Percentiles rank a stretch among this genome's conserved stretches.
These are phyloP conservation scores for Lactuca saligna DNA, from an alignment of 129 eudicot species.

Conservation along the genomic window DNA sequence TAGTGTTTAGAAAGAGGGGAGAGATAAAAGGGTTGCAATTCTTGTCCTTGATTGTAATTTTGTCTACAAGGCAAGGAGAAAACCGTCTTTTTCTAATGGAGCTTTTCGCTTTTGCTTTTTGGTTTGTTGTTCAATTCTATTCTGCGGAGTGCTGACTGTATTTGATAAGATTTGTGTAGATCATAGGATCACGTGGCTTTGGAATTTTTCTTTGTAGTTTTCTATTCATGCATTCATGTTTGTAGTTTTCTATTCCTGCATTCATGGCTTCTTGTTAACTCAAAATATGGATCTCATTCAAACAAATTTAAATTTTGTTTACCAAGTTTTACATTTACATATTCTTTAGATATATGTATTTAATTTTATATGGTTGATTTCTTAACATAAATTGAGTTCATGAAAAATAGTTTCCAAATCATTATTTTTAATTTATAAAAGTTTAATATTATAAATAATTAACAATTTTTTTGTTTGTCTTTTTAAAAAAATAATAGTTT, in stretches of 20 bases:
- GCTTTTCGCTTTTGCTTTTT: neutral
- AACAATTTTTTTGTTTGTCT: too few relatives aligned
- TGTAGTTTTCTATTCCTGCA: neutral
- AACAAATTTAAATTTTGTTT: too few relatives aligned
- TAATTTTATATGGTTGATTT: too few relatives aligned
- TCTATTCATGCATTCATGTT: neutral
- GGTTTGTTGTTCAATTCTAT: neutral
- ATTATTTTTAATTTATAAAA: too few relatives aligned
- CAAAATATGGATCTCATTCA: neutral
- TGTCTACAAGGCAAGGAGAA: conserved; percentile 37
- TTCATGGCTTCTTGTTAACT: neutral
- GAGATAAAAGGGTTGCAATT: conserved; percentile 5
- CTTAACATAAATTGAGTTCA: too few relatives aligned
- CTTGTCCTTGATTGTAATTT: conserved; percentile 46
- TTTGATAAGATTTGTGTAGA: conserved; percentile 18
- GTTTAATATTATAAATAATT: too few relatives aligned
- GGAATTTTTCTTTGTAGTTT: neutral
- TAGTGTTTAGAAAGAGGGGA: conserved; percentile 13
- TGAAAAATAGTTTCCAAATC: too few relatives aligned
- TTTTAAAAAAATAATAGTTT: too few relatives aligned
- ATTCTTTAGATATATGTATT: too few relatives aligned
- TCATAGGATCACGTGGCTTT: conserved; percentile 23
- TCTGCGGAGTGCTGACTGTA: conserved; percentile 28
- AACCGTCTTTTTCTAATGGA: conserved; percentile 5
- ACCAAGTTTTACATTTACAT: too few relatives aligned